These are phyloP conservation scores for Magnolia changhungtana DNA, from an alignment of 164 flowering plant species.

Conservation along the genomic window DNA sequence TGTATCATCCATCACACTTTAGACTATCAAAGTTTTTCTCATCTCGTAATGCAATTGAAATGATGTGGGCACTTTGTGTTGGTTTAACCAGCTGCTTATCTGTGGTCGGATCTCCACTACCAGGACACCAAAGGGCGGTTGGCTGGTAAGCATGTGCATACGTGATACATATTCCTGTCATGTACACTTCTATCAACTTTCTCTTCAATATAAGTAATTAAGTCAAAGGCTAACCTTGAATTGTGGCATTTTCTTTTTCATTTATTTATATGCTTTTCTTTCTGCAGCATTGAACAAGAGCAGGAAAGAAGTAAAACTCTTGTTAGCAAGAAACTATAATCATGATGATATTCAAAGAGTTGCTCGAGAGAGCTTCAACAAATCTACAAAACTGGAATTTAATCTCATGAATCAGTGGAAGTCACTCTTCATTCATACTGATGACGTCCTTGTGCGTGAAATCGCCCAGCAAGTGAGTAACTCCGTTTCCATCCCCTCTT, in stretches of 20 bases:
- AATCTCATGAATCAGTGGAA: conserved; percentile 72
- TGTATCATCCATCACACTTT: no score
- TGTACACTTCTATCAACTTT: neutral
- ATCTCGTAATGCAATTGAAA: neutral
- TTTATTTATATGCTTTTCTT: neutral
- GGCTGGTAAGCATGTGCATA: conserved; percentile 40
- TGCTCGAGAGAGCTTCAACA: conserved; percentile 26
- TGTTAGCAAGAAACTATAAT: conserved; percentile 38
- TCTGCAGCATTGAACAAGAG: conserved; percentile 65
- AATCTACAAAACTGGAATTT: conserved; percentile 43
- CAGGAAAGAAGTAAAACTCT: conserved; percentile 58
- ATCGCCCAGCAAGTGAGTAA: conserved; percentile 67
- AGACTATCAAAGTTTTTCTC: neutral
- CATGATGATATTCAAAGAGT: conserved; percentile 21
- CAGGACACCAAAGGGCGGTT: conserved; percentile 78
- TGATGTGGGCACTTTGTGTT: conserved; percentile 10
- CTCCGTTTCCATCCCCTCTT: neutral
- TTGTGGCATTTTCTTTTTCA: neutral
- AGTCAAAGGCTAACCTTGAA: neutral
- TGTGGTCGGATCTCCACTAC: conserved; percentile 84
- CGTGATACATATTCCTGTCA: neutral
- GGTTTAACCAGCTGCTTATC: conserved; percentile 59
- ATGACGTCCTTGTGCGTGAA: conserved; percentile 50
- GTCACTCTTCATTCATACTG: conserved; percentile 72
- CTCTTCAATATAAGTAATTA: neutral